Conservation (phyloP, 257 asterid species). For the Lycium ferocissimum region DNA sequence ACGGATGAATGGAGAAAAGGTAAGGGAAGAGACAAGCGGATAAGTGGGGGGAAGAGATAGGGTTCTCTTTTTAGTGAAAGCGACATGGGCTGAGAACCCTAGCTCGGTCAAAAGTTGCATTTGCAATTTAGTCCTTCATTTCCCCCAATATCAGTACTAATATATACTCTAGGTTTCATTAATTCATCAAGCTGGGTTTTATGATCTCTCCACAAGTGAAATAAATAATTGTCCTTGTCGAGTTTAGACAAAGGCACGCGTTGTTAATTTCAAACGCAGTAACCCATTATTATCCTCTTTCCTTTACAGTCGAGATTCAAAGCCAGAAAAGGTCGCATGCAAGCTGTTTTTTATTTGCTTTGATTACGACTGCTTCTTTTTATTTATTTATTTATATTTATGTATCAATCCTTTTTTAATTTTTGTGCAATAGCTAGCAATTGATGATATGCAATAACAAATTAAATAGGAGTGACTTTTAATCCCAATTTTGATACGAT, state of each 20-base stretch:
- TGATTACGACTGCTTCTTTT: not conserved
- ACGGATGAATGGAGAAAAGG: slow-evolving; percentile 17
- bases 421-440: too few species aligned
- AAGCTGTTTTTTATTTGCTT: slow-evolving; percentile 9
- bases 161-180: not conserved
- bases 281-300: not conserved
- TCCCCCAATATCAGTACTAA: too few species aligned
- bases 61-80: slow-evolving; percentile 47
- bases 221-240: slow-evolving; percentile 46
- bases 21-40: not conserved
- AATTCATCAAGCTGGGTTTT: not conserved
- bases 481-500: too few species aligned
- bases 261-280: slow-evolving; percentile 1
- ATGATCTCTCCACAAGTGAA: slow-evolving; percentile 37
- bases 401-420: too few species aligned
- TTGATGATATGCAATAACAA: too few species aligned
- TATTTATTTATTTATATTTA: not conserved
- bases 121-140: not conserved
- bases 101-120: slow-evolving; percentile 40
- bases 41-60: slow-evolving; percentile 27
- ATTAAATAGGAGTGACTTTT: too few species aligned
- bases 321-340: not conserved
- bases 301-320: slow-evolving; percentile 22
- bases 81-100: slow-evolving; percentile 33
- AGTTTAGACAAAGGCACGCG: slow-evolving; percentile 32